Evolutionary conservation across 768 basidiomycete species (phyloP).

Genomic region (Panaeolus papilionaceus): DNA sequence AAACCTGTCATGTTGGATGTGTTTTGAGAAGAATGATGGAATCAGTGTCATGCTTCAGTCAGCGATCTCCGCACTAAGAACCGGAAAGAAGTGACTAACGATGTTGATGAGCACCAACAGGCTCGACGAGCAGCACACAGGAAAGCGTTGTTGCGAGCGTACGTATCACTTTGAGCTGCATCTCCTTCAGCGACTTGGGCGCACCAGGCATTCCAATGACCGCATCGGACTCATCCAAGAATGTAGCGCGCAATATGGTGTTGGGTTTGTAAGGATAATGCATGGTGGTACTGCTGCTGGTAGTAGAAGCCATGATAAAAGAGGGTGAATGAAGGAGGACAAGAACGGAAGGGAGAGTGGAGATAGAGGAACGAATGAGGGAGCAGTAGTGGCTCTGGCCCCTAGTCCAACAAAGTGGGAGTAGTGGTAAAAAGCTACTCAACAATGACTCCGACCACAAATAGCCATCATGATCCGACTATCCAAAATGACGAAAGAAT

Average conservation of each 20-base stretch:
- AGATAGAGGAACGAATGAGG: background rate
- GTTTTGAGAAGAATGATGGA: background rate
- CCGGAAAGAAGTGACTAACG: background rate
- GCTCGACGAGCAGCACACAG: slow-evolving; percentile 25
- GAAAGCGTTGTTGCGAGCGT: slow-evolving; percentile 26
- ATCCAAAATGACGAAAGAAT: slow-evolving; percentile 6
- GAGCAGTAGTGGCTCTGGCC: background rate
- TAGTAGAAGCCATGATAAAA: background rate
- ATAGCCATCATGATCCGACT: background rate
- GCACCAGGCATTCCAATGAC: background rate
- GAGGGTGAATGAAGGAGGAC: background rate
- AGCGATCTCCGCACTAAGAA: background rate
- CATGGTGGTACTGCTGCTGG: background rate
- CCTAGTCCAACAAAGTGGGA: background rate
- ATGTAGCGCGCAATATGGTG: slow-evolving; percentile 7
- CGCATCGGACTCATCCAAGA: slow-evolving; percentile 2
- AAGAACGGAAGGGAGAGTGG: background rate
- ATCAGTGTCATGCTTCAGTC: background rate
- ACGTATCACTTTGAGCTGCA: slow-evolving; percentile 17
- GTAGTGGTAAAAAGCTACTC: background rate
- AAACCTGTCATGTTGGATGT: background rate
- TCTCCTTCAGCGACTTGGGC: slow-evolving; percentile 17
- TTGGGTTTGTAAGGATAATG: slow-evolving; percentile 16
- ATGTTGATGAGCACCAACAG: background rate
- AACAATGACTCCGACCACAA: slow-evolving; percentile 1